A percentile compares a stretch with the other conserved stretches of the same genome.
phyloP scores from a whole-genome alignment of 2,329 filamentous ascomycete species.

The Cercospora beticola region DNA sequence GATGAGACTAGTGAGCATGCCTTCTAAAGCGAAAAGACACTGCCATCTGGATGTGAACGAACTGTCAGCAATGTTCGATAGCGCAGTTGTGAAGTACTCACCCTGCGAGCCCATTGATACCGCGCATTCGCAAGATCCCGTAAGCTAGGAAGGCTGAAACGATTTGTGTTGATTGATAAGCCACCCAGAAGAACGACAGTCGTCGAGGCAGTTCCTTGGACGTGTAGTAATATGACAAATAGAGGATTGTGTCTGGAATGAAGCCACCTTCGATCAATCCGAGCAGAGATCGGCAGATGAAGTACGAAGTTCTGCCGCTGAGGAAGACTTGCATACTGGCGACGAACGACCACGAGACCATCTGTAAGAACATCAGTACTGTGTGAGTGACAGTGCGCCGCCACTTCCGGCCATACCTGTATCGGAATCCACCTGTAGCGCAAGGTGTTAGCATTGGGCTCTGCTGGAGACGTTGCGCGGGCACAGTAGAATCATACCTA shows the following conservation, averaged over 20 bases:
- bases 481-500: slow-evolving; percentile 12
- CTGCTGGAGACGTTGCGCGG: neutral
- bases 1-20: slow-evolving; percentile 53
- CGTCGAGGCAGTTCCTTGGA: slow-evolving; percentile 66
- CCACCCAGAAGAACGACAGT: slow-evolving; percentile 68
- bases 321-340: slow-evolving; percentile 39
- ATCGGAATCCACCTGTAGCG: neutral
- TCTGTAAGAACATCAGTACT: neutral
- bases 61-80: neutral
- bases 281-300: slow-evolving; percentile 42
- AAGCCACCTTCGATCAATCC: slow-evolving; percentile 51
- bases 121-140: slow-evolving; percentile 51
- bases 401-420: neutral
- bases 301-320: slow-evolving; percentile 40
- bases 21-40: slow-evolving; percentile 63
- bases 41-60: slow-evolving; percentile 37
- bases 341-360: slow-evolving; percentile 48
- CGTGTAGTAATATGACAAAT: slow-evolving; percentile 75
- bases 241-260: slow-evolving; percentile 65
- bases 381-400: neutral
- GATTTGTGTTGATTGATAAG: slow-evolving; percentile 59
- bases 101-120: slow-evolving; percentile 52
- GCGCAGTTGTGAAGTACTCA: neutral
- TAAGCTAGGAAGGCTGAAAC: slow-evolving; percentile 58
- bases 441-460: neutral